Evolutionary conservation across 129 eudicot genomes (phyloP).

Genomic region (Tanacetum coccineum): DNA sequence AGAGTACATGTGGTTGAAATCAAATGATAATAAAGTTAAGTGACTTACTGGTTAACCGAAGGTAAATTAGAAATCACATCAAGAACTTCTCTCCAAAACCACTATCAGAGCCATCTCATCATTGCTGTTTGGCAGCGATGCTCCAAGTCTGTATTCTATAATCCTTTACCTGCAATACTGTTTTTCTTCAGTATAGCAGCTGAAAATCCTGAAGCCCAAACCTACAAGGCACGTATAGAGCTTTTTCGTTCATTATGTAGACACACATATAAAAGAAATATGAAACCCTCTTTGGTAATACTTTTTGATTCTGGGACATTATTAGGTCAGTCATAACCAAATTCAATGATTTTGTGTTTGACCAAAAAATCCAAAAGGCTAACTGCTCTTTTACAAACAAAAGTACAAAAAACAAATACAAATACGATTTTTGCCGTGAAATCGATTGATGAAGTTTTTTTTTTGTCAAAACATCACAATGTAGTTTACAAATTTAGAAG

Average conservation of each 20-base stretch:
- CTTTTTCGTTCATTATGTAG: neutral
- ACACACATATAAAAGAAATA: too few species aligned
- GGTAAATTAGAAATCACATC: conserved; percentile 73
- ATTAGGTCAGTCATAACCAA: too few species aligned
- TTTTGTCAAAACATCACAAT: neutral
- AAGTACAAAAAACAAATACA: neutral
- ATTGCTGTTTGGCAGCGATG: conserved; percentile 49
- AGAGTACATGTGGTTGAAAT: neutral
- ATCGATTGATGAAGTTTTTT: neutral
- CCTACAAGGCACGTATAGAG: conserved; percentile 44
- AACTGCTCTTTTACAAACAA: too few species aligned
- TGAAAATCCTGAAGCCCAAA: conserved; percentile 98
- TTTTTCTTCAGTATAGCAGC: conserved; percentile 91
- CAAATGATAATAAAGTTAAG: neutral
- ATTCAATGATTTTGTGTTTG: neutral
- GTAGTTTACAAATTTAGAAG: neutral
- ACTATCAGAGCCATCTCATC: conserved; percentile 72
- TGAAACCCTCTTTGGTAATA: neutral
- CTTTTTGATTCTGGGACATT: neutral
- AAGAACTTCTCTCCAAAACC: conserved; percentile 75
- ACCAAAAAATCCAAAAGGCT: neutral
- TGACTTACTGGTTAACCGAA: conserved; percentile 57
- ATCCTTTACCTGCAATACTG: conserved; percentile 73
- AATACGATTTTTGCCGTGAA: neutral
- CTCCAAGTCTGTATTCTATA: conserved; percentile 16